These are phyloP conservation scores for Tricholomella constricta DNA, from an alignment of 768 basidiomycete genomes.

Conservation along the genomic window DNA sequence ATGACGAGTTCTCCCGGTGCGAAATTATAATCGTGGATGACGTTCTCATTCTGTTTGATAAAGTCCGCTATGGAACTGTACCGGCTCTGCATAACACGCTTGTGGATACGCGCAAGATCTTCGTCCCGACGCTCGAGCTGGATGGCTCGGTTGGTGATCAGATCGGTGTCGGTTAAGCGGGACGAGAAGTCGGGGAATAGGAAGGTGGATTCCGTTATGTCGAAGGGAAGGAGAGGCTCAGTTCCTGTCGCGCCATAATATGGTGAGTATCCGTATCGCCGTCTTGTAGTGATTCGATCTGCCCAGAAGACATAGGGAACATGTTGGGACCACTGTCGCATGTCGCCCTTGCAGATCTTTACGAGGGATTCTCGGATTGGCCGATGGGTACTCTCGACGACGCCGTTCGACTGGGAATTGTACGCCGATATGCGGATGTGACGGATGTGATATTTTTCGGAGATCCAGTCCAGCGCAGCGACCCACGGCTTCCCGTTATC, in stretches of 20 bases:
- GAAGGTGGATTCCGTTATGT: slow-evolving; percentile 25
- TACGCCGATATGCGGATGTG: slow-evolving; percentile 44
- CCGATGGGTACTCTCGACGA: slow-evolving; percentile 34
- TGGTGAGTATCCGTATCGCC: slow-evolving; percentile 33
- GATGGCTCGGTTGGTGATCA: background rate
- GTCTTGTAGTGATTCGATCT: slow-evolving; percentile 30
- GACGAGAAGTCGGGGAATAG: background rate
- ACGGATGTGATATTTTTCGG: slow-evolving; percentile 29
- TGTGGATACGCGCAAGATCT: slow-evolving; percentile 13
- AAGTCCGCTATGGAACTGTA: slow-evolving; percentile 12
- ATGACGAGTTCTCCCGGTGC: slow-evolving; percentile 28
- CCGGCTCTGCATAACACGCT: background rate
- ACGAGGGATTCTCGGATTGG: slow-evolving; percentile 27
- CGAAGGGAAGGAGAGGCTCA: slow-evolving; percentile 35
- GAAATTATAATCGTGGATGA: slow-evolving; percentile 27
- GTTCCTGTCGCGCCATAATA: slow-evolving; percentile 34
- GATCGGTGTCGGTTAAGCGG: background rate
- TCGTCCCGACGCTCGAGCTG: background rate
- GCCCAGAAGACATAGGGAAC: slow-evolving; percentile 32
- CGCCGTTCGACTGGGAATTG: slow-evolving; percentile 43
- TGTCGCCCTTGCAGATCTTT: slow-evolving; percentile 28
- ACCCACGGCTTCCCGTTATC: slow-evolving; percentile 38
- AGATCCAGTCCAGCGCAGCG: slow-evolving; percentile 18
- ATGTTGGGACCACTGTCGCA: slow-evolving; percentile 32
- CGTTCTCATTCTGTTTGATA: slow-evolving; percentile 1